A percentile compares a stretch with the other conserved stretches of the same genome.
phyloP scores from a whole-genome alignment of 805 yeast species.

The Yarrowia phangngaensis region DNA sequence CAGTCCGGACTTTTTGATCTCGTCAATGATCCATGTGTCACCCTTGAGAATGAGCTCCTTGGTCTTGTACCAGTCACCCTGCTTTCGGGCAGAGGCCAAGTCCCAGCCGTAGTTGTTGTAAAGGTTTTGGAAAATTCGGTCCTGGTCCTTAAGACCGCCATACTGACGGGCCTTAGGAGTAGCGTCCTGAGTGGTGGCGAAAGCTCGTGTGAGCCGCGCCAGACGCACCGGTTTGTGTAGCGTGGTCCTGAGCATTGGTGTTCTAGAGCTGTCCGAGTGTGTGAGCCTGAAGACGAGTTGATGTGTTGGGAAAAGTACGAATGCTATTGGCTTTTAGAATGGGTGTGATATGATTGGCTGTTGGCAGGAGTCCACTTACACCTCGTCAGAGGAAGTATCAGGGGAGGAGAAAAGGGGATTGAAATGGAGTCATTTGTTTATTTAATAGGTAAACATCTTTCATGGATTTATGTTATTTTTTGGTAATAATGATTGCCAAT shows the following conservation, averaged over 20 bases:
- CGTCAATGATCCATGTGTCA: constrained; percentile 85
- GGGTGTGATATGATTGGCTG: constrained; percentile 12
- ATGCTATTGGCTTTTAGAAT: constrained; percentile 23
- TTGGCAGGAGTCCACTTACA: not conserved
- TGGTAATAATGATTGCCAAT: no score
- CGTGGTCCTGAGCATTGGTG: constrained; percentile 26
- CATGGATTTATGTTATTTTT: no score
- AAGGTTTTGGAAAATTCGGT: constrained; percentile 81
- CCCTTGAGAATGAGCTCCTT: constrained; percentile 80
- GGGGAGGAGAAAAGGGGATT: no score
- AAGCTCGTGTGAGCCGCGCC: constrained; percentile 23
- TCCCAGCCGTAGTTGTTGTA: constrained; percentile 73
- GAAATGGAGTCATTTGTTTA: no score
- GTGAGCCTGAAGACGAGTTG: constrained; percentile 2
- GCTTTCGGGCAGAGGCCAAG: constrained; percentile 64
- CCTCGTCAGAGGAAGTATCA: no score
- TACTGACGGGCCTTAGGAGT: constrained; percentile 42
- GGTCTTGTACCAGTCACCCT: constrained; percentile 92
- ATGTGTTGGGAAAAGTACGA: constrained; percentile 17
- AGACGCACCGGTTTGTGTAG: constrained; percentile 16
- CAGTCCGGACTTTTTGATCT: constrained; percentile 76
- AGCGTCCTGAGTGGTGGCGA: constrained; percentile 28
- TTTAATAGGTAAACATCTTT: no score
- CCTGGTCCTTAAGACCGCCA: constrained; percentile 78
- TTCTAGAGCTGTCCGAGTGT: no score